phyloP scores from a whole-genome alignment of 192 early-diverging fungal species.

The Dissophora ornata region DNA sequence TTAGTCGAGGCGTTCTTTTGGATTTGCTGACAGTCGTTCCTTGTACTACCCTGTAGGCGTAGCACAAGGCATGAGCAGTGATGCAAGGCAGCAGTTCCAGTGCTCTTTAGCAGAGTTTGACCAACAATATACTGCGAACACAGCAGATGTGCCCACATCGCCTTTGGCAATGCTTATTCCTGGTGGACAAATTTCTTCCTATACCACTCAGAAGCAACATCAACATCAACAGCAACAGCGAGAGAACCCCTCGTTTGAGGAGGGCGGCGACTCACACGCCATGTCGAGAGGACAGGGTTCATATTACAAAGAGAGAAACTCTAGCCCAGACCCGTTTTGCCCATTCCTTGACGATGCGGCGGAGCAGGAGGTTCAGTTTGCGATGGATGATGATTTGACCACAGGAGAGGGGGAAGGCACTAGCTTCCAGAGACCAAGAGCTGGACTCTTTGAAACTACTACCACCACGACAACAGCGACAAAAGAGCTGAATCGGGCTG shows the following conservation, averaged over 20 bases:
- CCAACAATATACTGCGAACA: not conserved
- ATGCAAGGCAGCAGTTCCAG: not conserved
- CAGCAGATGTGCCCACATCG: not conserved
- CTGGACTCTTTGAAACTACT: too few relatives aligned
- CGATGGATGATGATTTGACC: constrained; percentile 39
- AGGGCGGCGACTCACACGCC: not conserved
- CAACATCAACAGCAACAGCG: not conserved
- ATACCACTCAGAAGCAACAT: constrained; percentile 6
- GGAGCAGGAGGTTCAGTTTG: constrained; percentile 27
- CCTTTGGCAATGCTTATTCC: constrained; percentile 25
- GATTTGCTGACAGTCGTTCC: too few relatives aligned
- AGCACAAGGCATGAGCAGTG: not conserved
- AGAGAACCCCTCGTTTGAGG: not conserved
- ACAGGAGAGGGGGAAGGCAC: not conserved
- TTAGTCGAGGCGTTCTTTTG: too few relatives aligned
- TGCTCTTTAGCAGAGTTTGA: not conserved
- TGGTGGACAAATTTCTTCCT: constrained; percentile 1
- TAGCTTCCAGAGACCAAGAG: too few relatives aligned
- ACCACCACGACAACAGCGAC: constrained; percentile 3
- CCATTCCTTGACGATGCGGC: constrained; percentile 32
- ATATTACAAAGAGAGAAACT: constrained; percentile 26
- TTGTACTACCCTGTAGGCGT: too few relatives aligned
- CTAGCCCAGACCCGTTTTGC: constrained; percentile 40
- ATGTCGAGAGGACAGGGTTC: not conserved
- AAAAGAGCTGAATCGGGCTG: not conserved